These are phyloP conservation scores for Candida hispaniensis DNA, from an alignment of 805 yeast species.

Conservation along the genomic window DNA sequence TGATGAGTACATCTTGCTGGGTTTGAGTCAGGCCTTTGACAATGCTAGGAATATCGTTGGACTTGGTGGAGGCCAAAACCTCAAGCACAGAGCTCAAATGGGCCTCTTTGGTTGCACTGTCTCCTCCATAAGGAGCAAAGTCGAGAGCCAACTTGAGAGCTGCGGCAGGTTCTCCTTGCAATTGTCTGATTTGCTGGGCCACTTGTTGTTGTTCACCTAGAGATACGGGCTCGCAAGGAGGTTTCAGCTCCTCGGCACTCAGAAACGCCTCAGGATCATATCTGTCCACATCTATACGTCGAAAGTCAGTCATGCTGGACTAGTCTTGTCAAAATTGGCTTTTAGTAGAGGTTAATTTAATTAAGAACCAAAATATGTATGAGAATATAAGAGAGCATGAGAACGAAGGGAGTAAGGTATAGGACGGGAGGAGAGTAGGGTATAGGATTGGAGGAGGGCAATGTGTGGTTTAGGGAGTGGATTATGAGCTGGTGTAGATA, in stretches of 20 bases:
- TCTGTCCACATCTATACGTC: conserved; percentile 90
- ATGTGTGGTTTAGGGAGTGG: too few relatives aligned
- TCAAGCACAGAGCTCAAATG: conserved; percentile 54
- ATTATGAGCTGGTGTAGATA: too few relatives aligned
- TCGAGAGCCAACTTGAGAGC: conserved; percentile 57
- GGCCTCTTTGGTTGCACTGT: conserved; percentile 34
- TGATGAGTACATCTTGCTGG: conserved; percentile 68
- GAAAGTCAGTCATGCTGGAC: conserved; percentile 27
- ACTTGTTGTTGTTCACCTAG: conserved; percentile 45
- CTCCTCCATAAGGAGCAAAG: conserved; percentile 77
- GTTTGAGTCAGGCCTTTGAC: conserved; percentile 48
- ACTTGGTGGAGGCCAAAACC: conserved; percentile 54
- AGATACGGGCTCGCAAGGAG: conserved; percentile 42
- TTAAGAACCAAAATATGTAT: too few relatives aligned
- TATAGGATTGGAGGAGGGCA: too few relatives aligned
- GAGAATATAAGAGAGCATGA: too few relatives aligned
- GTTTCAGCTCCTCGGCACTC: conserved; percentile 50
- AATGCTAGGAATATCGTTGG: conserved; percentile 52
- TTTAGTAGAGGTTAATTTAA: too few relatives aligned
- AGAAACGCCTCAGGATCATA: conserved; percentile 69
- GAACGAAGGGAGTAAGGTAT: too few relatives aligned
- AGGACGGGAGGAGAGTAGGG: too few relatives aligned
- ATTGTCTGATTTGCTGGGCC: conserved; percentile 51
- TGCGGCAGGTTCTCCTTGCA: conserved; percentile 60
- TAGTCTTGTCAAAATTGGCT: too few relatives aligned